Evolutionary conservation across 208 protist genomes (phyloP).

Genomic region (Eutreptiella sp.): DNA sequence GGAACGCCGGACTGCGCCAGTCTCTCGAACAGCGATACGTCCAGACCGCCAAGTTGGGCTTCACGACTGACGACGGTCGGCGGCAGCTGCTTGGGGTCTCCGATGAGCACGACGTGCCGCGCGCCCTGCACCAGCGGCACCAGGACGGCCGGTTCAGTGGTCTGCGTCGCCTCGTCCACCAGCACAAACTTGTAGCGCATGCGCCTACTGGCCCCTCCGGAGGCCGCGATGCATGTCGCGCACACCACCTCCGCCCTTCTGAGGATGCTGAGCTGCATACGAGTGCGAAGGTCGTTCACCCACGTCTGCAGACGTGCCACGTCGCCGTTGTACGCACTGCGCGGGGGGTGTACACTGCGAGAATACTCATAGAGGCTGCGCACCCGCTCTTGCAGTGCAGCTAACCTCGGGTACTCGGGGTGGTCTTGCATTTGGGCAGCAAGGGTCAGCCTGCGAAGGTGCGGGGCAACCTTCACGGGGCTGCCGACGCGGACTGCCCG

Average conservation of each 20-base stretch:
- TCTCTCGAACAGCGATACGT: conserved; percentile 41
- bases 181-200: conserved; percentile 50
- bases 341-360: too few species aligned
- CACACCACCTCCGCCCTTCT: conserved; percentile 22
- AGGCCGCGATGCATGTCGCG: conserved; percentile 27
- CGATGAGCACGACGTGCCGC: conserved; percentile 26
- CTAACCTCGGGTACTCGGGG: too few species aligned
- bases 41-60: conserved; percentile 24
- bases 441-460: conserved; percentile 13
- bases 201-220: neutral
- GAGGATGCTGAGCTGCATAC: conserved; percentile 12
- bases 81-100: conserved; percentile 44
- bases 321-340: neutral
- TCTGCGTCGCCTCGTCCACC: conserved; percentile 82
- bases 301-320: too few species aligned
- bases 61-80: conserved; percentile 33
- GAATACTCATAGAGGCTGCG: too few species aligned
- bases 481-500: neutral
- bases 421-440: too few species aligned
- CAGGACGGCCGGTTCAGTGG: conserved; percentile 51
- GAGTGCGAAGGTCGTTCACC: too few species aligned
- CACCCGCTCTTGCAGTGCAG: too few species aligned
- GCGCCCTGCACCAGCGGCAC: conserved; percentile 23
- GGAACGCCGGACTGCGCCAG: conserved; percentile 9
- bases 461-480: neutral